Evolutionary conservation across 1,139 yeast genomes (phyloP).

Genomic region (Hemisphaericaspora subhashii): DNA sequence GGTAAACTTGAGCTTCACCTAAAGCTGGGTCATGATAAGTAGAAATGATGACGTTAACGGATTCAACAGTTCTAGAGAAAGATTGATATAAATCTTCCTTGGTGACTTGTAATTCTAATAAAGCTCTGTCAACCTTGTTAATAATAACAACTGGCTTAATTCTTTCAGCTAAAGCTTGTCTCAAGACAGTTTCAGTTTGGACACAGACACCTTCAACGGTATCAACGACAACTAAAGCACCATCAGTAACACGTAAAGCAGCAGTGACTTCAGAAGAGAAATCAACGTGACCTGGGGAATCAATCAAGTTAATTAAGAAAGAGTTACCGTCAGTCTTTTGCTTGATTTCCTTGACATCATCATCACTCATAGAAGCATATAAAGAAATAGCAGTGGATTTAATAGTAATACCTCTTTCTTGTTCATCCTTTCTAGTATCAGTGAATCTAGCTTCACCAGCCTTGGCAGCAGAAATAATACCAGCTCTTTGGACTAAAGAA

Average conservation of each 20-base stretch:
- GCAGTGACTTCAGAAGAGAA: conserved; percentile 99
- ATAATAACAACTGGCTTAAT: conserved; percentile 97
- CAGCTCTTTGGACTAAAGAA: conserved; percentile 98
- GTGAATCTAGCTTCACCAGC: conserved; percentile 99
- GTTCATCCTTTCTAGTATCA: conserved; percentile 99
- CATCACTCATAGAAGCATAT: conserved; percentile 86
- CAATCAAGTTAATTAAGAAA: conserved; percentile 96
- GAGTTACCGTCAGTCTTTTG: conserved; percentile 94
- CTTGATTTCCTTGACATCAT: conserved; percentile 90
- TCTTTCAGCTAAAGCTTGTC: conserved; percentile 99
- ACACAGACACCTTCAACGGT: conserved; percentile 99
- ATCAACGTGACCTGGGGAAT: conserved; percentile 99
- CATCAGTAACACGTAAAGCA: conserved; percentile 99
- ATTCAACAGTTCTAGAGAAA: conserved; percentile 97
- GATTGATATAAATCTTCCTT: conserved; percentile 99
- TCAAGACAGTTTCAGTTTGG: conserved; percentile 99
- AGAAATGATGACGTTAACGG: conserved; percentile 97
- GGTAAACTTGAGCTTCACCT: conserved; percentile 99
- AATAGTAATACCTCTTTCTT: conserved; percentile 99
- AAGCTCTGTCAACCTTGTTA: conserved; percentile 99
- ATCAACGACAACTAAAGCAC: conserved; percentile 99
- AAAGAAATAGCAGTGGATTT: conserved; percentile 98
- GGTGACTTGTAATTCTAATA: conserved; percentile 97
- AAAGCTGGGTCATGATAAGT: conserved; percentile 88
- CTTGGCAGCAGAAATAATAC: conserved; percentile 99